Percentiles rank a stretch among this genome's conserved stretches.
Conservation (phyloP, 768 basidiomycete species). For the Collybia nuda region DNA sequence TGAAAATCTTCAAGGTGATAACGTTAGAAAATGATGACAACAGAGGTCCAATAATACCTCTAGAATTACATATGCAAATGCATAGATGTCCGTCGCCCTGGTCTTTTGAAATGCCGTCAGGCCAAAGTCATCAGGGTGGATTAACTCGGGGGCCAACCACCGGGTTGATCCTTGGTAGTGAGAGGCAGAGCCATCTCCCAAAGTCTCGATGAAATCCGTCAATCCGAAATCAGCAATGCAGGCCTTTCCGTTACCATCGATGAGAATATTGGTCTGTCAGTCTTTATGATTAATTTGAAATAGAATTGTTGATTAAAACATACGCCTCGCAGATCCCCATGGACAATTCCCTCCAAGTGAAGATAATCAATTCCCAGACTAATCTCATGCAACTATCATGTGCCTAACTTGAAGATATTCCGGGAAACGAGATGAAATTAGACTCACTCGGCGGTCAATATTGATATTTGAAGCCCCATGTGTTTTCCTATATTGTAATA, state of each 20-base stretch:
- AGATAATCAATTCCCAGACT: constrained; percentile 13
- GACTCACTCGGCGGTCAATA: constrained; percentile 11
- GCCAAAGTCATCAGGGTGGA: constrained; percentile 13
- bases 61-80: constrained; percentile 13
- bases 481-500: constrained; percentile 14
- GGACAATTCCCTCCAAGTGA: constrained; percentile 11
- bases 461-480: constrained; percentile 14
- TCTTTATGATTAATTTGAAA: neutral
- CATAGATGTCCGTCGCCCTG: constrained; percentile 12
- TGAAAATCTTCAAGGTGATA: constrained; percentile 5
- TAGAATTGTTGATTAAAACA: neutral
- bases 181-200: constrained; percentile 8
- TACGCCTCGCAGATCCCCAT: constrained; percentile 15
- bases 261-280: constrained; percentile 12
- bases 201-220: constrained; percentile 13
- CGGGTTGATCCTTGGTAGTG: constrained; percentile 13
- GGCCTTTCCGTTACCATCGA: constrained; percentile 12
- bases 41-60: constrained; percentile 2
- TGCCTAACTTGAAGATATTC: neutral
- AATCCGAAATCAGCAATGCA: constrained; percentile 17
- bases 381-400: constrained; percentile 12
- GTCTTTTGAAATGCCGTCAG: constrained; percentile 11
- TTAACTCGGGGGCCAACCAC: constrained; percentile 15
- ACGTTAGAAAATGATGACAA: neutral
- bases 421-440: neutral